Evolutionary conservation across 2,329 filamentous ascomycete genomes (phyloP), one percentile per base, ranked within the genome.

Genomic region (Calonectria montana): DNA sequence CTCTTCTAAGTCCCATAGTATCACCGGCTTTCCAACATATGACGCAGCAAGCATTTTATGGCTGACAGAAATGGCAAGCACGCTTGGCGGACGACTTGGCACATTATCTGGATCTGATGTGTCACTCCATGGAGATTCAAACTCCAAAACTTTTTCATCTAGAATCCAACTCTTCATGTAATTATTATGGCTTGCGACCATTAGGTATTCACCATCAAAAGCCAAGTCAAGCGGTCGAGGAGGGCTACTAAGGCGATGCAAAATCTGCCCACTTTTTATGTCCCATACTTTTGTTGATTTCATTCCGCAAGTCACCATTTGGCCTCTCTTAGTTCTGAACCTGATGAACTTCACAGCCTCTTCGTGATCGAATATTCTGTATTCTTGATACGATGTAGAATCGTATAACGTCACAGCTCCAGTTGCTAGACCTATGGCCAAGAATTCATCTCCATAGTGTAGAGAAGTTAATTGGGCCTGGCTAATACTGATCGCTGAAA

Each of bases 1-100:
- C 53, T 80, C 80, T 53, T 77, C 74, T 18, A 84, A 70, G 45
- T 84, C 81, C 82, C 81, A 85, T 13, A 84, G 68, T 8, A 68
- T 78, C 43, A 84, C 81, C 2, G 81, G 79, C 37, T 76, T 70
- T 48, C 79, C 74, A 23, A 66, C 75, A 59, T 84, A 82, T 10
- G 80, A 78, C 12, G 81, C 76, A 47, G 82, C 82, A 25, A 84
- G 67, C 76, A 83, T 81, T 53, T 76, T 67, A 48, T 82, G 80
- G 47, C 65, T 74, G 12, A 73, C 53, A 10, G 80, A 81, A 45
- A 84, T 72, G n/a, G 81, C 67, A 27, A 81, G 65, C 27, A 77
- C 73, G 43, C 61, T 67, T 10, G 80, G 78, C 16, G 66, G 35
- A 10, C 31, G 21, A 25, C 65, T 72, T 5, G 70, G 70, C n/a